phyloP scores from a whole-genome alignment of 495 filamentous ascomycete genomes.

The Glarea lozoyensis region DNA sequence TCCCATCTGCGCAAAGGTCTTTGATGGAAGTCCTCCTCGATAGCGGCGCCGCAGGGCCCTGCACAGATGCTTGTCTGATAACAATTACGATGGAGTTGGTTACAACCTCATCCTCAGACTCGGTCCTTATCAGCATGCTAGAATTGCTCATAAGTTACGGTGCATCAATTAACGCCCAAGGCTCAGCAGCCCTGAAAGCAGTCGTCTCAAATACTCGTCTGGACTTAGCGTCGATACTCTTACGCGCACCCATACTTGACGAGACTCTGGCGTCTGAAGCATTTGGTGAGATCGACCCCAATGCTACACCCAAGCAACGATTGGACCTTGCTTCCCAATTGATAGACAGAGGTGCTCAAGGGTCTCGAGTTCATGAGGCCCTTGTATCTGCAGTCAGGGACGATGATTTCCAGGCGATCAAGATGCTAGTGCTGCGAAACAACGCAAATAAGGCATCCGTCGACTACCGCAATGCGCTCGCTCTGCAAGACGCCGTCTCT shows the following conservation, averaged over 20 bases:
- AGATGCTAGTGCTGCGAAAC: neutral
- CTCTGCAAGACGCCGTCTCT: conserved; percentile 4
- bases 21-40: no score
- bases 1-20: no score
- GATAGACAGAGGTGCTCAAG: neutral
- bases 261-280: neutral
- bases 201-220: neutral
- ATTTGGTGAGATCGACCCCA: neutral
- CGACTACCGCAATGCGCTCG: conserved; percentile 1
- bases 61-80: neutral
- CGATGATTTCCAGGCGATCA: conserved; percentile 1
- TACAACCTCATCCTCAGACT: neutral
- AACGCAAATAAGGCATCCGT: conserved; percentile 1
- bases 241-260: neutral
- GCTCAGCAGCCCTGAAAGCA: conserved; percentile 1
- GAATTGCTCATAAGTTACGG: neutral
- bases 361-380: conserved; percentile 1
- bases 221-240: conserved; percentile 2
- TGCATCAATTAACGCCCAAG: conserved; percentile 1
- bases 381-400: conserved; percentile 1
- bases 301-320: neutral
- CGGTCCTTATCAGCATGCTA: neutral
- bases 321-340: neutral
- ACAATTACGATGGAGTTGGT: neutral
- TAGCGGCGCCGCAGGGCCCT: neutral